Base-by-base conservation (phyloP, 176 grass and related monocot genomes). In the Musa acuminata region DNA sequence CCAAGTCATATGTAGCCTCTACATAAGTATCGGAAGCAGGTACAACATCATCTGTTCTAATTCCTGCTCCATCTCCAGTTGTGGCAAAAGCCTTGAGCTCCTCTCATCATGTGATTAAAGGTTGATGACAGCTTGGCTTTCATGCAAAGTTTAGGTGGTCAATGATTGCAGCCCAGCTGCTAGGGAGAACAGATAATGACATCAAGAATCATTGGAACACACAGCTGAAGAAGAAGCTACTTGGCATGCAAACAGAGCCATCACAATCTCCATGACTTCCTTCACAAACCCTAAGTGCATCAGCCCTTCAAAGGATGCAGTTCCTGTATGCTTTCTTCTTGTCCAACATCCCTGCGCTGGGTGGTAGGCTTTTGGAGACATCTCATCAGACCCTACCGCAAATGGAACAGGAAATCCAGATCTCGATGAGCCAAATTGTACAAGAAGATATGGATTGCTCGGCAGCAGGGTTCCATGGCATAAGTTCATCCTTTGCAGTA, bases 181-280 rank as follows among this genome's bases (percentile, higher is more conserved):
- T 88, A 0, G 95, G 95, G 49, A 84, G 95, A 72, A 99, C 95
- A 12, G 95, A 99, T 64, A 99, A 99, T 69, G 95, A 99, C 81
- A 99, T 99, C 80, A 99, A 99, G 83, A 99, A 99, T 79, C 94
- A 99, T 72, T 99, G 95, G 95, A 99, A 99, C 90, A 99, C 95
- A 66, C 83, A 78, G 86, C 85, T 99, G 13, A 99, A 94, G 95
- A 99, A 99, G 84, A 99, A 99, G 78, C 82, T 99, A 55, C 81
- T 99, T 2, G 95, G 90, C 22, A 97, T 93, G 74, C 83, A 82
- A 49, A 73, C 80, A 0, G 79, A 82, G 1, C 77, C 83, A 2
- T 88, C 85, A 0, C 87, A 16, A 11, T 54, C 52, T 59, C 52
- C 86, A 73, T 84, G 88, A n/a, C 49, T 77, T 27, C 64, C 13